These are phyloP conservation scores for Fennellomyces sp. DNA, from an alignment of 371 early-diverging fungal genomes.

Conservation along the genomic window DNA sequence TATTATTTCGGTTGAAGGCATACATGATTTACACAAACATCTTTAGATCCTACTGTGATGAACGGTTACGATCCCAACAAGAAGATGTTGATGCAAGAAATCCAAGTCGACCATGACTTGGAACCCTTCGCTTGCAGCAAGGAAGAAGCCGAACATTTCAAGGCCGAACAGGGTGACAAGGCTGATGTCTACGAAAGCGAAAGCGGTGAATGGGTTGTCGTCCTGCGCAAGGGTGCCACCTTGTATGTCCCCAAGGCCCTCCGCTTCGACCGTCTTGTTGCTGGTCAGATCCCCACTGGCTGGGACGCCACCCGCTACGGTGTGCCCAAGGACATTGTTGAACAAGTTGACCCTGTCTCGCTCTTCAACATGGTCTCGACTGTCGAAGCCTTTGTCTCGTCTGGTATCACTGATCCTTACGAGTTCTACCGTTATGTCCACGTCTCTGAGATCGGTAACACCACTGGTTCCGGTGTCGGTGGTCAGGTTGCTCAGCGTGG, in stretches of 20 bases:
- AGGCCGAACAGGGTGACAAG: conserved; percentile 84
- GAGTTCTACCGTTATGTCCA: conserved; percentile 97
- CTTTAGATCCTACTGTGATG: conserved; percentile 80
- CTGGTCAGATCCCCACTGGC: conserved; percentile 95
- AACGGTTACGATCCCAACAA: conserved; percentile 91
- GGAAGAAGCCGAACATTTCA: conserved; percentile 94
- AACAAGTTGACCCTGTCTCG: conserved; percentile 92
- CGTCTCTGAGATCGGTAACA: conserved; percentile 93
- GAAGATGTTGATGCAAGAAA: conserved; percentile 91
- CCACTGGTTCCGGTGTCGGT: conserved; percentile 88
- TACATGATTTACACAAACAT: neutral
- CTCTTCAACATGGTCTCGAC: conserved; percentile 90
- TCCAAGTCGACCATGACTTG: conserved; percentile 90
- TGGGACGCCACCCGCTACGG: conserved; percentile 95
- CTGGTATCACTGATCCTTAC: conserved; percentile 97
- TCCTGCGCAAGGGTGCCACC: conserved; percentile 86
- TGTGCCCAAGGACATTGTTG: conserved; percentile 91
- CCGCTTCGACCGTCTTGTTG: conserved; percentile 92
- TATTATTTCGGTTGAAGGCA: neutral
- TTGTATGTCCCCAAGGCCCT: conserved; percentile 95
- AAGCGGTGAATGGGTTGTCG: conserved; percentile 78
- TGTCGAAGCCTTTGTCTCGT: conserved; percentile 89
- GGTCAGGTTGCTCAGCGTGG: conserved; percentile 82
- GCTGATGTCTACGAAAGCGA: conserved; percentile 79
- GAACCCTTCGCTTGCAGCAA: conserved; percentile 88